Evolutionary conservation across 148 eudicot species (phyloP).

Genomic region (Nepenthes gracilis): DNA sequence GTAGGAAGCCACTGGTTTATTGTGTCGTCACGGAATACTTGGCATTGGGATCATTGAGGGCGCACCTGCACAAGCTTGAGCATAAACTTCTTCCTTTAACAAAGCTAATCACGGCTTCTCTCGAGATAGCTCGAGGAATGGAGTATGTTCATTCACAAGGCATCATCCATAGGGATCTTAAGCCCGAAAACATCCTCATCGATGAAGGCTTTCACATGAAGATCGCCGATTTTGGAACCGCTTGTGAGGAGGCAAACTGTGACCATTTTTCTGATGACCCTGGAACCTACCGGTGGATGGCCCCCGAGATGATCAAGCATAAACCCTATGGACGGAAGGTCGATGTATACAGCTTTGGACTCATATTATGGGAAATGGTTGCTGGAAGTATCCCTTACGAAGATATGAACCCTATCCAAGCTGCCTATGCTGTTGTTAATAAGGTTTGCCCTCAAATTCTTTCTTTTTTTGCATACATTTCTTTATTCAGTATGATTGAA

Average conservation of each 20-base stretch:
- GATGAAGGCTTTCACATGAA: conserved; percentile 56
- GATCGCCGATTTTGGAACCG: conserved; percentile 91
- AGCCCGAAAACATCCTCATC: conserved; percentile 80
- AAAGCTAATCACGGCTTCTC: conserved; percentile 43
- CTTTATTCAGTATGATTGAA: no score
- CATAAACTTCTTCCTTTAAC: conserved; percentile 42
- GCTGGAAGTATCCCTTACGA: conserved; percentile 73
- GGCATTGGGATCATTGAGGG: conserved; percentile 75
- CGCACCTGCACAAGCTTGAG: conserved; percentile 76
- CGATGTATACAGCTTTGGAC: conserved; percentile 87
- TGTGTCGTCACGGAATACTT: conserved; percentile 73
- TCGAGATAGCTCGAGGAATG: conserved; percentile 89
- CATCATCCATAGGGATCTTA: conserved; percentile 81
- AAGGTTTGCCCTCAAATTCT: conserved; percentile 36
- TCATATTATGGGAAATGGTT: conserved; percentile 78
- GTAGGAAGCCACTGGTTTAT: conserved; percentile 69
- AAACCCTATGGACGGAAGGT: conserved; percentile 72
- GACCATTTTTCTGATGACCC: conserved; percentile 80
- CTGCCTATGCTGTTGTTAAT: conserved; percentile 92
- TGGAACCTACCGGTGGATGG: conserved; percentile 98
- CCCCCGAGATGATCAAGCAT: conserved; percentile 89
- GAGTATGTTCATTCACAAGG: conserved; percentile 90
- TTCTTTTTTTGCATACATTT: background rate
- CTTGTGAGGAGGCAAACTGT: conserved; percentile 73
- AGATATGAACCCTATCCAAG: conserved; percentile 89